Evolutionary conservation across 2,329 filamentous ascomycete species (phyloP), one percentile per base, ranked within the genome.

Genomic region (Fulvia fulva): DNA sequence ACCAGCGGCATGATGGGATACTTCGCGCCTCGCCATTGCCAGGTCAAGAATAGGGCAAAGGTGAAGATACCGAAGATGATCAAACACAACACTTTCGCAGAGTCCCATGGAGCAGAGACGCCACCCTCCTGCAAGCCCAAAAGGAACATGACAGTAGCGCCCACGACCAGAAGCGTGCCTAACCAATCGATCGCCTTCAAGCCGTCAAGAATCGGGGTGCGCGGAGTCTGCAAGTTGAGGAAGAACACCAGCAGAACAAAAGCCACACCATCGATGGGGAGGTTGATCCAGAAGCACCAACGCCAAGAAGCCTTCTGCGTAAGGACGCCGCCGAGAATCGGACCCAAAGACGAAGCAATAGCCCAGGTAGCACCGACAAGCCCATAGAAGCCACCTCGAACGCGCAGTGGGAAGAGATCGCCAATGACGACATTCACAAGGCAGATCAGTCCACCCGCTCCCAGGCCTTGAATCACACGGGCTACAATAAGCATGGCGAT

Each of bases 61-160:
- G 81, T 80, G 26, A 88, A 57, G 25, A 83, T 69, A 22, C 90
- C 90, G 65, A 93, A 91, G 51, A 93, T 76, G 63, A 95, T 80
- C 26, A 96, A 80, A 67, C 88, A 91, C 66, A 96, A 81, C 30
- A 92, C 88, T 1, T 83, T 87, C 1, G 88, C 80, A 0, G 88
- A 92, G 53, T 76, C 75, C 91, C 91, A 96, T 1, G 91, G 87
- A 63, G 83, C 84, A 22, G 80, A 79, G 53, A 91, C 83, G 51
- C 90, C 91, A 56, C 91, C 92, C 61, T 93, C 90, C 69, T 95
- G 88, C 12, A 96, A 83, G 0, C 91, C 92, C 43, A 96, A 84
- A 3, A 96, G 83, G 63, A 96, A 80, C 89, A 96, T 93, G 21
- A 95, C 78, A 0, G 89, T 92, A 21, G 87, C 90, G 44, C 88